Percentiles rank a stretch among this genome's conserved stretches.
Conservation (phyloP, 768 basidiomycete species). For the Suillus cothurnatus region DNA sequence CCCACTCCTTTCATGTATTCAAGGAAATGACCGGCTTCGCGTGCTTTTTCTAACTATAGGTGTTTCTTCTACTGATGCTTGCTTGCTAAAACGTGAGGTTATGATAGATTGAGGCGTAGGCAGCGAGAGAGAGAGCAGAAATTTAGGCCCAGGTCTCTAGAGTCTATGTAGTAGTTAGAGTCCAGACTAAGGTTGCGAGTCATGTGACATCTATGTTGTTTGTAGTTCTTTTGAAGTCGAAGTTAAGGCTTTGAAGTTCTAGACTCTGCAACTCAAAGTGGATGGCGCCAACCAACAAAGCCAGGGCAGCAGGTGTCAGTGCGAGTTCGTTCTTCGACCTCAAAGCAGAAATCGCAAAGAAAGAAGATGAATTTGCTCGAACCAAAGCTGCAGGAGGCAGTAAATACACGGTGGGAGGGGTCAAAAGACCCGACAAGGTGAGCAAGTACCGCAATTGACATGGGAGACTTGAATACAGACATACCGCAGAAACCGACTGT, state of each 20-base stretch:
- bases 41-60: neutral
- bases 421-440: conserved; percentile 75
- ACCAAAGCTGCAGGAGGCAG: conserved; percentile 59
- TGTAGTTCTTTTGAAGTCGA: too few species aligned
- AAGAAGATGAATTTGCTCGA: conserved; percentile 62
- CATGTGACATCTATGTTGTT: neutral
- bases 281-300: conserved; percentile 55
- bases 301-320: conserved; percentile 70
- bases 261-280: neutral
- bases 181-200: neutral
- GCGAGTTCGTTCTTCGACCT: conserved; percentile 82
- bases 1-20: neutral
- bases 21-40: neutral
- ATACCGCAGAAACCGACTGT: conserved; percentile 65
- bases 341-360: conserved; percentile 55
- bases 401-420: conserved; percentile 57
- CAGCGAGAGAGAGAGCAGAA: neutral
- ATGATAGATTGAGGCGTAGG: neutral
- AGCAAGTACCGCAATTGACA: neutral
- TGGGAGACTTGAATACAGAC: neutral
- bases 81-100: neutral
- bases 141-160: neutral
- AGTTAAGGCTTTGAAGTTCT: neutral
- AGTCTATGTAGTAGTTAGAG: neutral
- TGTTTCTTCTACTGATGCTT: neutral